A percentile compares a stretch with the other conserved stretches of the same genome.
These are phyloP conservation scores for Osmanthus fragrans DNA, from an alignment of 257 asterid genomes.

Conservation along the genomic window DNA sequence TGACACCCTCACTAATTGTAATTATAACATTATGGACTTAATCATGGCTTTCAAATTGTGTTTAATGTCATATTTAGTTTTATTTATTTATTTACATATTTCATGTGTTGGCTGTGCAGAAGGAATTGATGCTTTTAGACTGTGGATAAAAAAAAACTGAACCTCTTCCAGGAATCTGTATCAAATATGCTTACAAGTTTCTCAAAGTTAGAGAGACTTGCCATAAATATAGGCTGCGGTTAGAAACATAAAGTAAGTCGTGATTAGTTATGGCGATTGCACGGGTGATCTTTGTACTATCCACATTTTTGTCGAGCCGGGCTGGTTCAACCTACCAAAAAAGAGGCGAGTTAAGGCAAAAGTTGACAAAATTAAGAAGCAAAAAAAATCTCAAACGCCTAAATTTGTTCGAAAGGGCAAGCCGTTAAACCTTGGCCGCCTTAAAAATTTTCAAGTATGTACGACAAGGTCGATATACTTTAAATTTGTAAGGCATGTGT, in stretches of 20 bases:
- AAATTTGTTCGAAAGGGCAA: no score
- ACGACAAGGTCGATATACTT: not conserved
- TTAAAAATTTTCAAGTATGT: no score
- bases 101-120: constrained; percentile 18
- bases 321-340: no score
- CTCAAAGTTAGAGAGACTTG: not conserved
- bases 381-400: no score
- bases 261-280: not conserved
- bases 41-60: not conserved
- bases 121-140: constrained; percentile 16
- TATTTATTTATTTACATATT: no score
- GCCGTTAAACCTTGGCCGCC: no score
- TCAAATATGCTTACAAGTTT: not conserved
- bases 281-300: no score
- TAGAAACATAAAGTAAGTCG: not conserved
- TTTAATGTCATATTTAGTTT: not conserved
- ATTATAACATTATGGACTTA: not conserved
- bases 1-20: not conserved
- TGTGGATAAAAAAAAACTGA: not conserved
- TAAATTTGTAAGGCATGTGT: no score
- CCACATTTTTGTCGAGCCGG: no score
- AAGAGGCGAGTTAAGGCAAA: no score
- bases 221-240: not conserved
- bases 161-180: no score
- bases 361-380: no score